Evolutionary conservation across 2,329 filamentous ascomycete species (phyloP).

Genomic region (Botrytis medusae): DNA sequence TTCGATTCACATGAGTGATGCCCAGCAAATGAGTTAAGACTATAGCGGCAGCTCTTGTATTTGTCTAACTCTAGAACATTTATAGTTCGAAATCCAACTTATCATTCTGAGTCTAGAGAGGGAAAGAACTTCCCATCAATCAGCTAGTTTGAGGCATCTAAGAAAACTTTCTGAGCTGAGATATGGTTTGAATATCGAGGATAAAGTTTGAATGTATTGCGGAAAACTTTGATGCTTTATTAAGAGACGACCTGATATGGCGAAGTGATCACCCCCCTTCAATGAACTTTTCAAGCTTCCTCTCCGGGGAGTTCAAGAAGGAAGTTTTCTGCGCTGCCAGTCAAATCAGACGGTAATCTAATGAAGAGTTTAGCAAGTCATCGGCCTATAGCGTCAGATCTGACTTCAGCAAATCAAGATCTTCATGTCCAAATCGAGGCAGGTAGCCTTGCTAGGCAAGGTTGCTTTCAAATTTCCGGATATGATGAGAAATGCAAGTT

Average conservation of each 20-base stretch:
- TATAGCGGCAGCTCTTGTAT: neutral
- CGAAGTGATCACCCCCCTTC: neutral
- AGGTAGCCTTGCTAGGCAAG: neutral
- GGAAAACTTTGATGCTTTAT: neutral
- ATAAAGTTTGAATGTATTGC: neutral
- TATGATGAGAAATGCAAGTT: neutral
- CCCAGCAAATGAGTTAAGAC: neutral
- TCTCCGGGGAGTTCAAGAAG: neutral
- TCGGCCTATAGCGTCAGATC: neutral
- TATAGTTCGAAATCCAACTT: neutral
- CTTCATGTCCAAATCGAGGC: neutral
- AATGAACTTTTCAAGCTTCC: neutral
- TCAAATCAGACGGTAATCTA: neutral
- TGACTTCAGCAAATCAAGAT: neutral
- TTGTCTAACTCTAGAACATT: neutral
- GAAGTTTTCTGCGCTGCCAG: neutral
- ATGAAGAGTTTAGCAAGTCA: neutral
- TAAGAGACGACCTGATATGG: neutral
- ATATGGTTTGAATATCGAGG: too few species aligned
- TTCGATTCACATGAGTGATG: neutral
- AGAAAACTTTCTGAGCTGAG: accelerated
- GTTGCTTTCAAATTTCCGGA: neutral
- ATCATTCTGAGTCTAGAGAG: neutral
- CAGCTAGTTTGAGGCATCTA: too few species aligned
- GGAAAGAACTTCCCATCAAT: neutral